Base-by-base conservation (phyloP, 257 asterid species). In the Thymus quinquecostatus region DNA sequence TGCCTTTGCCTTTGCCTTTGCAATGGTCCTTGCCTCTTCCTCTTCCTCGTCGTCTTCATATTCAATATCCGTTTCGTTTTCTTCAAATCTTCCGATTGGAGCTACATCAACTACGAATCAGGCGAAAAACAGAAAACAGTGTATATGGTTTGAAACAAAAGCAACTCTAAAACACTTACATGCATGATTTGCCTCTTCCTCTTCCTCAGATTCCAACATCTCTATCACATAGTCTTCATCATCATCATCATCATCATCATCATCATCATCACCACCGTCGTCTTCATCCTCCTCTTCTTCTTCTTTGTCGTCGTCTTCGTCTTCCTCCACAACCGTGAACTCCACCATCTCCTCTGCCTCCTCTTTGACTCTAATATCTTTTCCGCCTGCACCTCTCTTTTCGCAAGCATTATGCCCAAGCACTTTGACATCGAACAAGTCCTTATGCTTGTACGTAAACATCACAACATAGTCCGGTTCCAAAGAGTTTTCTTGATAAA, bases 401-500 rank as follows among this genome's bases (percentile, higher is more conserved):
- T 64, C 64, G 12, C 79, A 76, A 0, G 40, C 64, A 12, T 66
- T 11, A 1, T 1, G 1, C 14, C 78, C 81, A 6, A 62, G 10
- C 9, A 78, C 1, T 38, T 10, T 49, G 55, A 77, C 66, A 49
- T 78, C 45, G 9, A 74, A 71, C 64, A 72, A 12, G 5, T 69
- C 47, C 0, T 10, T 10, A 2, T 64, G 64, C 54, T 29, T 60
- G 43, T 74, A 63, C 1, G 32, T 41, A 13, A 77, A 81, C 1
- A 67, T 29, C 56, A 81, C 2, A 4, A 34, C 1, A 54, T 78
- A 28, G 0, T 1, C 0, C 1, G 51, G 63, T 55, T 77, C 58
- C 64, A 77, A 14, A 8, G 14, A 41, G 14, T 71, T 77, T 0
- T 78, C 77, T 10, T 10, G n/a, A 9, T 63, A 70, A 11, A 81